Evolutionary conservation across 2,329 filamentous ascomycete species (phyloP).

Genomic region (Stachybotrys chlorohalonatus): DNA sequence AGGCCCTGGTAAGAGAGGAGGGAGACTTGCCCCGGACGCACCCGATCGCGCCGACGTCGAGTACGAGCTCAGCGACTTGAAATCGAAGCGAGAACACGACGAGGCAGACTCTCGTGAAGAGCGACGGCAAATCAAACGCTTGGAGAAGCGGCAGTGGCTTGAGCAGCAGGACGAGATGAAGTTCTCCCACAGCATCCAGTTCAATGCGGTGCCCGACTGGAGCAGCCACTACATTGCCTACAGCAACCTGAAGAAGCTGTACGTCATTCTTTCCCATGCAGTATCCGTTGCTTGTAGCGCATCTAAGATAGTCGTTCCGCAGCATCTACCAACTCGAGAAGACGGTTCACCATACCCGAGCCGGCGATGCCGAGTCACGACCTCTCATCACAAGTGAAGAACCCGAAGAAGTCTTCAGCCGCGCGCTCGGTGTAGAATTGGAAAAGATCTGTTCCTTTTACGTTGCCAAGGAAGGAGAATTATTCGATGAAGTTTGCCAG

Average conservation of each 20-base stretch:
- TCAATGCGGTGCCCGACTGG: constrained; percentile 99
- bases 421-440: constrained; percentile 76
- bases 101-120: constrained; percentile 20
- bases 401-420: constrained; percentile 72
- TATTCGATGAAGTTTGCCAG: constrained; percentile 70
- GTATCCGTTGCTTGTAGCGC: not conserved
- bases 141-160: constrained; percentile 60
- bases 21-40: constrained; percentile 13
- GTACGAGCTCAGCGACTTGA: constrained; percentile 35
- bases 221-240: constrained; percentile 97
- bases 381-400: constrained; percentile 69
- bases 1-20: constrained; percentile 24
- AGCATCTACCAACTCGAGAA: constrained; percentile 96
- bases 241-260: constrained; percentile 98
- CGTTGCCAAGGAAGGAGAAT: constrained; percentile 77
- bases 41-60: constrained; percentile 9
- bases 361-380: constrained; percentile 70
- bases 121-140: constrained; percentile 34
- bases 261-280: constrained; percentile 23
- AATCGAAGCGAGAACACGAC: constrained; percentile 18
- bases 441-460: constrained; percentile 95
- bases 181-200: constrained; percentile 99
- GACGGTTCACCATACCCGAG: constrained; percentile 54
- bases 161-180: constrained; percentile 85
- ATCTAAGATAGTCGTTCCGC: not conserved